phyloP scores from a whole-genome alignment of 768 basidiomycete species.

The Auriscalpium orientale region DNA sequence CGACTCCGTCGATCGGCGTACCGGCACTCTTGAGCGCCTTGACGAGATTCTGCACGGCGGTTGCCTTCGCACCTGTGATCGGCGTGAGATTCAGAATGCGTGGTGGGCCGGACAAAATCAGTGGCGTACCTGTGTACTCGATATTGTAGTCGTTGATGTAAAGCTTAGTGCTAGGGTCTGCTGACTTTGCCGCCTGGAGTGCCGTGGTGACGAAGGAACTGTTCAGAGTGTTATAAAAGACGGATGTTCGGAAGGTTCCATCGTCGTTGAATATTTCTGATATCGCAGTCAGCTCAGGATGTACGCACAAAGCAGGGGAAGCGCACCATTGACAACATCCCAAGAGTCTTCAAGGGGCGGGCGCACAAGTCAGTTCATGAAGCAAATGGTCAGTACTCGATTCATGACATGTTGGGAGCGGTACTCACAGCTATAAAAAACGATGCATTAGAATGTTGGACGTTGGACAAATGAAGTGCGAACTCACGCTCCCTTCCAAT shows the following conservation, averaged over 20 bases:
- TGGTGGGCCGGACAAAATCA: too few relatives aligned
- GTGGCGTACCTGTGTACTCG: constrained; percentile 18
- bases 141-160: constrained; percentile 41
- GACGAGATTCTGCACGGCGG: constrained; percentile 47
- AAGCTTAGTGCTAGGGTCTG: constrained; percentile 49
- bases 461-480: too few relatives aligned
- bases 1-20: constrained; percentile 54
- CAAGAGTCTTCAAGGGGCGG: constrained; percentile 28
- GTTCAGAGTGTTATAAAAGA: constrained; percentile 46
- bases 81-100: background rate
- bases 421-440: constrained; percentile 11
- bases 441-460: background rate
- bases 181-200: constrained; percentile 42
- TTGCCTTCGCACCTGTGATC: constrained; percentile 39
- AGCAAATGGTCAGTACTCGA: too few relatives aligned
- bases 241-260: constrained; percentile 46
- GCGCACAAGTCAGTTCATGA: too few relatives aligned
- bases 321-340: constrained; percentile 45
- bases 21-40: constrained; percentile 37
- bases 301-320: background rate
- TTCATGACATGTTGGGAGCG: too few relatives aligned
- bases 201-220: constrained; percentile 41
- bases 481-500: constrained; percentile 33
- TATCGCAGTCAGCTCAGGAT: too few relatives aligned
- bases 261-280: constrained; percentile 50